Conservation (phyloP, 208 protist species). For the Herpetomonas muscarum region DNA sequence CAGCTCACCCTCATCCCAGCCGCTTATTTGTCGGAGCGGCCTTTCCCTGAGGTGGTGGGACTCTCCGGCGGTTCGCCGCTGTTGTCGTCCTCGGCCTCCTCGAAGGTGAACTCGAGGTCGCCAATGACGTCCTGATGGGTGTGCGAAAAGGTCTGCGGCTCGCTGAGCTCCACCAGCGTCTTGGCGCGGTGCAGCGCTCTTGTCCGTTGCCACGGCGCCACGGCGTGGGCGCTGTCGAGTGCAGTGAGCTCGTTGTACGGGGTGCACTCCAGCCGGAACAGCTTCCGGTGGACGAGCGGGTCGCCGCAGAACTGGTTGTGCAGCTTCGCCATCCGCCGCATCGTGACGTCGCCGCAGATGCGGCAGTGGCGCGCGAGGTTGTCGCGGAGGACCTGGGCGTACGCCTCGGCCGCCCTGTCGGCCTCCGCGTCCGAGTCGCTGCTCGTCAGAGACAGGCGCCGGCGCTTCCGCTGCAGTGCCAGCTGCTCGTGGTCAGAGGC, state of each 20-base stretch:
- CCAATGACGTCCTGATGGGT: conserved; percentile 74
- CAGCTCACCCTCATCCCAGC: too few species aligned
- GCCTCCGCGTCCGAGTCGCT: too few species aligned
- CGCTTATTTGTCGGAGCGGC: too few species aligned
- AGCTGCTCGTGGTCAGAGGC: not conserved
- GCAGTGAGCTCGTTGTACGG: conserved; percentile 70
- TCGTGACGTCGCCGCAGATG: conserved; percentile 47
- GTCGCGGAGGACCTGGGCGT: conserved; percentile 8
- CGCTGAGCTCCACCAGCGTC: conserved; percentile 63
- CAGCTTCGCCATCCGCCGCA: conserved; percentile 34
- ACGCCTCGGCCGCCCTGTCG: conserved; percentile 3
- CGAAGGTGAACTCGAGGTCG: conserved; percentile 62
- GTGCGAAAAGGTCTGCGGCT: conserved; percentile 78
- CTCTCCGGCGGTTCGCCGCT: too few species aligned
- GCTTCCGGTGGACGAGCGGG: conserved; percentile 29
- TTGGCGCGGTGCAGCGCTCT: conserved; percentile 34
- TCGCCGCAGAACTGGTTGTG: conserved; percentile 71
- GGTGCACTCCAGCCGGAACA: conserved; percentile 56
- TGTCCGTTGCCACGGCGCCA: conserved; percentile 27
- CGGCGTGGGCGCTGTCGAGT: conserved; percentile 28
- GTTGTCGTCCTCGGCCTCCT: conserved; percentile 14
- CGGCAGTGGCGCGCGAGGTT: conserved; percentile 37
- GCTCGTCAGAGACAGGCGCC: too few species aligned
- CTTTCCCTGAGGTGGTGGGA: too few species aligned
- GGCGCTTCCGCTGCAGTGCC: not conserved